Evolutionary conservation across 2,329 filamentous ascomycete genomes (phyloP), one percentile per base, ranked within the genome.

Genomic region (Xylaria sp.): DNA sequence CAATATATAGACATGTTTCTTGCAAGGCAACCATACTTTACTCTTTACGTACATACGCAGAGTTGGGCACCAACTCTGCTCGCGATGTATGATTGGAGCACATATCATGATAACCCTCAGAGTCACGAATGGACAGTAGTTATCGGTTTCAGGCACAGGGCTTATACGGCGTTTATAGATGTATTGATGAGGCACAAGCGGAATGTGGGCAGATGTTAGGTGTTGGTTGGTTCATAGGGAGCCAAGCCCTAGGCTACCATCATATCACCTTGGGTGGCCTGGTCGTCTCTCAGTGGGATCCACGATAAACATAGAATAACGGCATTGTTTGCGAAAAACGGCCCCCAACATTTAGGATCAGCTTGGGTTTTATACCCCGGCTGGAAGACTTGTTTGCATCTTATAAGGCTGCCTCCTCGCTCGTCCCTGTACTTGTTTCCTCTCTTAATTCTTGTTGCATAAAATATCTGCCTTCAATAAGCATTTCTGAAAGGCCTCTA

Each of bases 361-460:
- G 17, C 6, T 33, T 53, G 7, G 49, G 49, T n/a, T 9, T 7
- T 33, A n/a, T 33, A 53, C 49, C 49, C 26, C 15, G 28, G 49
- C 13, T 33, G 15, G 49, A 17, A n/a, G 26, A 17, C 20, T 15
- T n/a, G 53, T 23, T 23, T 28, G 23, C 23, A 36, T n/a, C 42
- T 59, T 59, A 63, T 63, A 67, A 54, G 38, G 20, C 28, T 26
- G 20, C 20, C 28, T 31, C 4, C 4, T 57, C 59, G 23, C 46
- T 26, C 40, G n/a, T 63, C 20, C 23, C 44, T 23, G n/a, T 10
- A 49, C 54, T 33, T n/a, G 17, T 42, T 31, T 40, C 6, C 60
- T 36, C n/a, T 40, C 56, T 58, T 59, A 11, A 15, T 28, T 38
- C 48, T 54, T 15, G 40, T 56, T 48, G 20, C 31, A 31, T 7